These are phyloP conservation scores for Dactylonectria estremocensis DNA, from an alignment of 2,329 filamentous ascomycete species.

Conservation along the genomic window DNA sequence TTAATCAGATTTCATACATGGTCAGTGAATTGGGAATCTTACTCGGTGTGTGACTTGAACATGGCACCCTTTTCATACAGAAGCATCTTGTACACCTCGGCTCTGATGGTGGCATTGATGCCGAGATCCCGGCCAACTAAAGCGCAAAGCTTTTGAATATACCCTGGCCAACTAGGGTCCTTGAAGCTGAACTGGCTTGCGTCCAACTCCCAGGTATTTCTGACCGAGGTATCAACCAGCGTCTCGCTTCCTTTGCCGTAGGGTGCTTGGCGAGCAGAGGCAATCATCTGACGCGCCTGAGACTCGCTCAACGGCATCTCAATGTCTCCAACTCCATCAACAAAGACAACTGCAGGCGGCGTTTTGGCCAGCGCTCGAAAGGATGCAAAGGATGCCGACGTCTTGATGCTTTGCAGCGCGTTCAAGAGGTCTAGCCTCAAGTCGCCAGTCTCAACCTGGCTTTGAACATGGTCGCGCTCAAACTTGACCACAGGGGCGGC, in stretches of 20 bases:
- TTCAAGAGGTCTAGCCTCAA: background rate
- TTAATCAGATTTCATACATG: background rate
- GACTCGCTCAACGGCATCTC: constrained; percentile 1
- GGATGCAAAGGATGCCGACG: background rate
- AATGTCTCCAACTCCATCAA: background rate
- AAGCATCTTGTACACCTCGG: constrained; percentile 63
- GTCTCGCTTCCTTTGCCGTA: constrained; percentile 58
- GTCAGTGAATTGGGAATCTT: background rate
- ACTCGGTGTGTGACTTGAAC: constrained; percentile 64
- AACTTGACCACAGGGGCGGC: background rate
- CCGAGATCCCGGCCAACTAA: constrained; percentile 51
- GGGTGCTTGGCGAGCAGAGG: constrained; percentile 48
- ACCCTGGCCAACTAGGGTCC: constrained; percentile 52
- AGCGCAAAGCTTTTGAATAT: constrained; percentile 44
- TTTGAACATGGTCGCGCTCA: background rate
- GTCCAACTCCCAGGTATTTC: constrained; percentile 62
- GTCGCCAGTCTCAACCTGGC: background rate
- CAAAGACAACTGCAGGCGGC: background rate
- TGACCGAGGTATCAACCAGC: constrained; percentile 56
- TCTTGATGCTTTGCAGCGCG: background rate
- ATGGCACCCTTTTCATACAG: constrained; percentile 66
- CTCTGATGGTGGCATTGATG: constrained; percentile 48
- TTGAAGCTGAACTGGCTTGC: constrained; percentile 55
- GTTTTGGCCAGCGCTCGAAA: background rate
- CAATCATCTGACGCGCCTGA: constrained; percentile 4